Conservation (phyloP, 164 flowering plant genomes). For the Pachysandra terminalis region DNA sequence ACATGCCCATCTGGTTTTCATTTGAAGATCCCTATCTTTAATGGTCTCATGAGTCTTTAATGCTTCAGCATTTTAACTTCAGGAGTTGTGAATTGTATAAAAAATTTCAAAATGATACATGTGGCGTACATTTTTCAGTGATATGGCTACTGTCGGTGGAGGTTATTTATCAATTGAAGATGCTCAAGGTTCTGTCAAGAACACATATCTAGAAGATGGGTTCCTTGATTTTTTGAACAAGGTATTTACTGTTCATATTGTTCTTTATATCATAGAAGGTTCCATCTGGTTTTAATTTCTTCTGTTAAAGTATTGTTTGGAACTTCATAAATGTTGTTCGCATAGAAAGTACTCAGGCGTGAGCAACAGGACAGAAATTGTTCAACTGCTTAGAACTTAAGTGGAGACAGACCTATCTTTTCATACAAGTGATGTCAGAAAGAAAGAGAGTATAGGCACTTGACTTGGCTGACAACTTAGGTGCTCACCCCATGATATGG, state of each 20-base stretch:
- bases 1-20: background rate
- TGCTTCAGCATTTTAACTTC: background rate
- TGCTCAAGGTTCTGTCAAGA: constrained; percentile 48
- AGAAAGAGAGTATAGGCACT: no score
- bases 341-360: no score
- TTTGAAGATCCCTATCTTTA: no score
- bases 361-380: no score
- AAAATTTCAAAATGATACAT: constrained; percentile 3
- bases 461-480: no score
- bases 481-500: no score
- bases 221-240: constrained; percentile 78
- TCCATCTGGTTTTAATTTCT: background rate
- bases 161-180: constrained; percentile 67
- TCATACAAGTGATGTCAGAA: no score
- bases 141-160: constrained; percentile 27
- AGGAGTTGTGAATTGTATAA: background rate
- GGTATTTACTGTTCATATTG: constrained; percentile 36
- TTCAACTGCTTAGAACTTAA: no score
- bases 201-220: constrained; percentile 55
- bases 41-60: background rate
- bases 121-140: constrained; percentile 30
- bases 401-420: no score
- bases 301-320: no score
- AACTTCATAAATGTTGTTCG: no score
- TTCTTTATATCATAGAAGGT: background rate